phyloP scores from a whole-genome alignment of 257 asterid genomes.

The Nicotiana benthamiana region DNA sequence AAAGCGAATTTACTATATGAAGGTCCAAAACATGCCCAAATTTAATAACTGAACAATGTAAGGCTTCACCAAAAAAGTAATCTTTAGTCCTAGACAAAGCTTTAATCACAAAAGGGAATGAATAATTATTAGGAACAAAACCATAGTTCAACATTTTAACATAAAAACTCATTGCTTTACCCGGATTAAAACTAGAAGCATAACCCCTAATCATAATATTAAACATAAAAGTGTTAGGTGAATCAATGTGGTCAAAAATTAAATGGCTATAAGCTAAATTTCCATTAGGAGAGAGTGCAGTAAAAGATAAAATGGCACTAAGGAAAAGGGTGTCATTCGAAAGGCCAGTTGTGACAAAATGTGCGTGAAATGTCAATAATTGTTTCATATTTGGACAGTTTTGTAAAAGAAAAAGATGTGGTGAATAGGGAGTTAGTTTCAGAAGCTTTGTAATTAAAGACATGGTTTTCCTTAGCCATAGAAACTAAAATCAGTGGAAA shows the following conservation, averaged over 20 bases:
- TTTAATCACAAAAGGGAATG: conserved; percentile 23
- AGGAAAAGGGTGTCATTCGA: conserved; percentile 8
- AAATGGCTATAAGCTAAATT: conserved; percentile 12
- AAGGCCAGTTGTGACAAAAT: conserved; percentile 16
- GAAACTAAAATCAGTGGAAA: too few relatives aligned
- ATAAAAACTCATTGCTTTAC: conserved; percentile 9
- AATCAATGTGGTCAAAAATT: conserved; percentile 8
- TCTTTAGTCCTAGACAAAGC: conserved; percentile 3
- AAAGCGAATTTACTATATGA: conserved; percentile 21
- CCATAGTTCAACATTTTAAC: conserved; percentile 8
- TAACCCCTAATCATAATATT: conserved; percentile 27
- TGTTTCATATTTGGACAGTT: conserved; percentile 14
- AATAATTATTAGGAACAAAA: conserved; percentile 16
- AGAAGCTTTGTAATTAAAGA: conserved; percentile 1
- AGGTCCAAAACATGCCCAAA: conserved; percentile 20
- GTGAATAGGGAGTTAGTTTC: background rate
- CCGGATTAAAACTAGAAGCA: background rate
- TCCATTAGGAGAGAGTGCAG: conserved; percentile 12
- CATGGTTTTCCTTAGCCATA: background rate
- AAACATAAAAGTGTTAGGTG: conserved; percentile 14
- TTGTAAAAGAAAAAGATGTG: conserved; percentile 12
- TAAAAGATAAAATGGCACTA: conserved; percentile 14
- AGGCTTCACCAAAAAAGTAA: conserved; percentile 1
- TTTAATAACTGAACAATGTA: conserved; percentile 15
- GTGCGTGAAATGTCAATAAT: conserved; percentile 11